Evolutionary conservation across 164 flowering plant genomes (phyloP), one percentile per base, ranked within the genome.

Genomic region (Vitis riparia): DNA sequence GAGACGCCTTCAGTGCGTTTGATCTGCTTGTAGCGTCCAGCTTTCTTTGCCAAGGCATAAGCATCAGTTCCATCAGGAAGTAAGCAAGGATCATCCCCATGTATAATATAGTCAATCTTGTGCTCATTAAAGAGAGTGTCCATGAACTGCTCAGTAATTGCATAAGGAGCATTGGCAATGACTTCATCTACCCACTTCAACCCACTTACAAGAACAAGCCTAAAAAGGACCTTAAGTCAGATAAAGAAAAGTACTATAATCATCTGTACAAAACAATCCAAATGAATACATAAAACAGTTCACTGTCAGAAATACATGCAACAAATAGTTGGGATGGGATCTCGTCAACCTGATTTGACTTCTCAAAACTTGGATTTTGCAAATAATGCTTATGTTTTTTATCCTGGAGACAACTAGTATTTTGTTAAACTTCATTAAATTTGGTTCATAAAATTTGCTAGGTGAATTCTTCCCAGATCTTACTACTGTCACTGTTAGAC

Each of bases 1-100:
- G 99, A 96, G 17, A 96, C 98, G 49, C 99, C 99, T 85, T 96
- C 99, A 2, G 98, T 96, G 19, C 99, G 97, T 80, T 96, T 96
- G 72, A 96, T 96, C 80, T 96, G 99, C 82, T 91, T 96, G 82
- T 87, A 96, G 59, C 98, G 97, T 62, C 97, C 99, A 71, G 89
- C 99, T 82, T 89, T 91, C 87, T 93, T 96, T 6, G 98, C 99
- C 65, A 88, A 92, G 29, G 93, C 97, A 68, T 9, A 13, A n/a
- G 88, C 88, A 80, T 86, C 89, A 69, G 81, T 80, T 67, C 90
- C 88, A 80, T 84, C 92, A 19, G 85, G 86, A 78, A 89, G 90
- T 76, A 90, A 77, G 77, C 99, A 96, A 5, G 99, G 99, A 57
- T 96, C 99, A 75, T 96, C 99, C 13, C 99, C 99, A 75, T 96